Conservation (phyloP, 2,329 filamentous ascomycete genomes). For the Thelonectria blattea region DNA sequence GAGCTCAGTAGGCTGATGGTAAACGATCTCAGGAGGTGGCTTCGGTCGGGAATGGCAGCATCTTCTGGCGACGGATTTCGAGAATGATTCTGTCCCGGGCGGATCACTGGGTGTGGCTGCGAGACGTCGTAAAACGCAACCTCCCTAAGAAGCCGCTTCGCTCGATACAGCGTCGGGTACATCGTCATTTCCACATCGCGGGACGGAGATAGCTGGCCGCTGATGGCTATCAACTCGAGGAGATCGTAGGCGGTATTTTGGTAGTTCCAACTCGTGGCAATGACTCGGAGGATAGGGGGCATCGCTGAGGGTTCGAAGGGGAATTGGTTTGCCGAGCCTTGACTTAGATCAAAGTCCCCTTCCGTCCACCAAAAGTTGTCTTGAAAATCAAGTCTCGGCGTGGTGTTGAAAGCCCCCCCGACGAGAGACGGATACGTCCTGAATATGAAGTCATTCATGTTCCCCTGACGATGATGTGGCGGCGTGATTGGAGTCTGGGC, state of each 20-base stretch:
- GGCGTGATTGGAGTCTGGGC: constrained; percentile 58
- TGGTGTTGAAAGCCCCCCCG: constrained; percentile 50
- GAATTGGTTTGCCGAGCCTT: constrained; percentile 27
- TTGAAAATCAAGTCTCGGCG: constrained; percentile 56
- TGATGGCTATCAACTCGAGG: constrained; percentile 59
- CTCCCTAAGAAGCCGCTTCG: constrained; percentile 62
- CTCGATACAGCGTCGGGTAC: constrained; percentile 58
- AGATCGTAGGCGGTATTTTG: constrained; percentile 56
- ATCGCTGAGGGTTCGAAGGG: constrained; percentile 43
- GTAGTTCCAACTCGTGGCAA: constrained; percentile 60
- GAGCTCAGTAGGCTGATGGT: constrained; percentile 59
- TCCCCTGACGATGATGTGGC: constrained; percentile 54
- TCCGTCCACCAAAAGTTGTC: constrained; percentile 66
- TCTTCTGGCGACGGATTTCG: constrained; percentile 47
- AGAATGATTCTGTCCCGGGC: constrained; percentile 37
- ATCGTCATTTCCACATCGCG: constrained; percentile 55
- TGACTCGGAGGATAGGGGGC: constrained; percentile 56
- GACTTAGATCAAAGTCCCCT: constrained; percentile 47
- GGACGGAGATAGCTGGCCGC: constrained; percentile 54
- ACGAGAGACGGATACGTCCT: constrained; percentile 51
- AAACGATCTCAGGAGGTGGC: constrained; percentile 56
- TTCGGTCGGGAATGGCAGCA: constrained; percentile 54
- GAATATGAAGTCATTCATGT: constrained; percentile 60
- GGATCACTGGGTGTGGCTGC: constrained; percentile 53
- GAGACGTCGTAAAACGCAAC: constrained; percentile 60